A percentile compares a stretch with the other conserved stretches of the same genome.
phyloP scores from a whole-genome alignment of 2,329 filamentous ascomycete genomes.

The Phyllosticta citrichinensis region DNA sequence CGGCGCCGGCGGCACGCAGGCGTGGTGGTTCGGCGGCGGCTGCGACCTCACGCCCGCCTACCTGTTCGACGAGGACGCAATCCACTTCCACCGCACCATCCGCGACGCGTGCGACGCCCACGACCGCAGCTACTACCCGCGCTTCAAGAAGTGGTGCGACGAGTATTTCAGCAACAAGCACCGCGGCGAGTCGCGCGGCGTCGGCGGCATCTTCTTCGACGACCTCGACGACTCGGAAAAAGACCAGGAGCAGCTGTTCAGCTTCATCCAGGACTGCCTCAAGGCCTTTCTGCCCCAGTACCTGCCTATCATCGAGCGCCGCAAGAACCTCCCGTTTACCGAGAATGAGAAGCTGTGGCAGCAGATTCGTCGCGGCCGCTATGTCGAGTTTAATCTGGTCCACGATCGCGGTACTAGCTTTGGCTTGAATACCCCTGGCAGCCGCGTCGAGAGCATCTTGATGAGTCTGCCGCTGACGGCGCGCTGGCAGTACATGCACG shows the following conservation, averaged over 20 bases:
- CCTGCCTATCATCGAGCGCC: slow-evolving; percentile 72
- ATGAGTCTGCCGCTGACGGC: slow-evolving; percentile 95
- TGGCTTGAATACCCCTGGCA: slow-evolving; percentile 83
- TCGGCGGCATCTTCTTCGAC: slow-evolving; percentile 98
- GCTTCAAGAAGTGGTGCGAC: slow-evolving; percentile 98
- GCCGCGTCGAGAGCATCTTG: slow-evolving; percentile 88
- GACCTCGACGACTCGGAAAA: slow-evolving; percentile 83
- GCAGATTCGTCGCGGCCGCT: slow-evolving; percentile 84
- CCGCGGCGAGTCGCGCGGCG: slow-evolving; percentile 71
- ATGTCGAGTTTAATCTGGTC: slow-evolving; percentile 97
- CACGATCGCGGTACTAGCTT: slow-evolving; percentile 94
- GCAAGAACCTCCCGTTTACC: slow-evolving; percentile 87
- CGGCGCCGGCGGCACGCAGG: slow-evolving; percentile 66
- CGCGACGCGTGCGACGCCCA: slow-evolving; percentile 91
- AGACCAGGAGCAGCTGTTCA: slow-evolving; percentile 80
- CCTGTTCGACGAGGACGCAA: slow-evolving; percentile 91
- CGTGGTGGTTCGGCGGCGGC: slow-evolving; percentile 98
- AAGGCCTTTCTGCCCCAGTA: slow-evolving; percentile 85
- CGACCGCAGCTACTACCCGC: slow-evolving; percentile 81
- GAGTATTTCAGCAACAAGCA: slow-evolving; percentile 95
- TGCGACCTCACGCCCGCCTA: slow-evolving; percentile 89
- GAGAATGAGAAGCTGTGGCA: slow-evolving; percentile 91
- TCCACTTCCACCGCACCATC: slow-evolving; percentile 90
- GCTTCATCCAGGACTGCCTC: slow-evolving; percentile 77
- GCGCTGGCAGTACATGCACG: slow-evolving; percentile 92